Evolutionary conservation across 768 basidiomycete genomes (phyloP), one percentile per base, ranked within the genome.

Genomic region (Tylopilus balloui): DNA sequence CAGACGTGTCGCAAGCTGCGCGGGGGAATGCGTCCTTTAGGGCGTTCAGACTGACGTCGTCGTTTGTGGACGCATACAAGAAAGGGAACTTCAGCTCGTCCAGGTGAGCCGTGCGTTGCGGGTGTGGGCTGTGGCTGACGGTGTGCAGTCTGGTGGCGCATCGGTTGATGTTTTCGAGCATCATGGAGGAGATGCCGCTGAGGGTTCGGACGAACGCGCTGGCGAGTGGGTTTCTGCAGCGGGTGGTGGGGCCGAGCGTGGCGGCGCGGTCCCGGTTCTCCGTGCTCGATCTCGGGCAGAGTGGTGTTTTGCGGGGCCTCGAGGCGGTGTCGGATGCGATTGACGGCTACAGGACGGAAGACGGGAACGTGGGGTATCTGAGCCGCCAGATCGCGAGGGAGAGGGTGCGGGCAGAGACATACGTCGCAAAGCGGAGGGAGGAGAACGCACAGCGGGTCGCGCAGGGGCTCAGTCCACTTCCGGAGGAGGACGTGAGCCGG

Each of bases 341-440:
- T 51, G 90, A 92, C 70, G 79, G 73, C 58, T 91, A 92, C 71
- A 82, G 84, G 60, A 90, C 88, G 47, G 93, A 96, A 68, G 89
- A 94, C 61, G 88, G 90, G 43, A 95, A 95, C 69, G 78, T 93
- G 55, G 92, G 87, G 45, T 96, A 92, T 74, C 72, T 91, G 57
- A 76, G 77, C 38, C 83, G 93, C 47, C 92, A 94, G 66, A 94
- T 94, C 62, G 84, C 84, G 25, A 79, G 93, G 25, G 93, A 96
- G 68, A 85, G 81, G 62, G 69, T 77, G 37, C 81, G 80, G 52
- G 89, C 90, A 42, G 93, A 96, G 48, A 75, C 76, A 45, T 85
- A 86, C 62, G 69, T 93, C 46, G 77, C 80, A 59, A 93, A 92
- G 69, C 82, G 92, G 48, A 89, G 86, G 64, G 93, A 95, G 65